phyloP scores from a whole-genome alignment of 192 early-diverging fungal genomes.

The Gigaspora rosea region DNA sequence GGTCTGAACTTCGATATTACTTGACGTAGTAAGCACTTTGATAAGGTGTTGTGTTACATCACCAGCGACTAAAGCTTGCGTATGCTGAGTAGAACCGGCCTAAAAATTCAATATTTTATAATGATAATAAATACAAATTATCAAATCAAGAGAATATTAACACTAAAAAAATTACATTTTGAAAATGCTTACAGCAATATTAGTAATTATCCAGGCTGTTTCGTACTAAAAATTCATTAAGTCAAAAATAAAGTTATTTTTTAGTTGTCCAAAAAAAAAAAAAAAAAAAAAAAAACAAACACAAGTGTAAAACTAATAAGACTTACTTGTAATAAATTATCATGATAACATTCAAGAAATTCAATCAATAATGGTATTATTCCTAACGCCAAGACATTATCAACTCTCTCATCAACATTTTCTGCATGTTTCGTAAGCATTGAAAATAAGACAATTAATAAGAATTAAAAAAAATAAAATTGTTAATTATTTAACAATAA shows the following conservation, averaged over 20 bases:
- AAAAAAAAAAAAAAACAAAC: neutral
- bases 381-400: slow-evolving; percentile 9
- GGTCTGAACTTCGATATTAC: slow-evolving; percentile 17
- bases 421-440: neutral
- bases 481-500: neutral
- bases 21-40: neutral
- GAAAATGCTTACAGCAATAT: slow-evolving; percentile 14
- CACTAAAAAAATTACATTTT: neutral
- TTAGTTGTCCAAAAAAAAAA: neutral
- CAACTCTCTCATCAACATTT: slow-evolving; percentile 22
- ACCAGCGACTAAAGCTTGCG: slow-evolving; percentile 10
- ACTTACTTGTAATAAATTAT: slow-evolving; percentile 24
- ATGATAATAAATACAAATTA: neutral
- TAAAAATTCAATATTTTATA: neutral
- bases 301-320: too few relatives aligned
- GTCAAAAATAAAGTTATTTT: neutral
- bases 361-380: slow-evolving; percentile 23
- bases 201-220: slow-evolving; percentile 23
- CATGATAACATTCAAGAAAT: neutral
- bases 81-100: slow-evolving; percentile 18
- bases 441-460: neutral
- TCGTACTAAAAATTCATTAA: neutral
- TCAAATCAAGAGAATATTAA: neutral
- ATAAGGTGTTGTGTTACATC: slow-evolving; percentile 20
- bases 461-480: neutral